A percentile compares a stretch with the other conserved stretches of the same genome.
phyloP scores from a whole-genome alignment of 768 basidiomycete genomes.

The Calocybe indica region DNA sequence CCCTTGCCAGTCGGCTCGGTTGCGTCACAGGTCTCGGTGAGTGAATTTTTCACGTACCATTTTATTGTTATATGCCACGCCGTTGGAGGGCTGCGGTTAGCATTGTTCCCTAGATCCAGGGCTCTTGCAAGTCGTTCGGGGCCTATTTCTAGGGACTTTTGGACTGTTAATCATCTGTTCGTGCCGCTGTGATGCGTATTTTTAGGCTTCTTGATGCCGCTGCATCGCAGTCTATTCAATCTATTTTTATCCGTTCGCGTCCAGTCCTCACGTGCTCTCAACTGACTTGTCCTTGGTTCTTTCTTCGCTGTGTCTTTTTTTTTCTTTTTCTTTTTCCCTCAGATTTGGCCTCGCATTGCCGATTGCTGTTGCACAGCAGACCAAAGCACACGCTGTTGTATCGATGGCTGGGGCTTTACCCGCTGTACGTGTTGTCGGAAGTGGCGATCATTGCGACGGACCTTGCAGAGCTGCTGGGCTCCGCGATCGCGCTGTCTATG shows the following conservation, averaged over 20 bases:
- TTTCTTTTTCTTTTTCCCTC: not conserved
- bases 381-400: slow-evolving; percentile 50
- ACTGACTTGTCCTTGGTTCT: too few relatives aligned
- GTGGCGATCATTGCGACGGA: slow-evolving; percentile 74
- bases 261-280: too few relatives aligned
- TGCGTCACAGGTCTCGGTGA: slow-evolving; percentile 76
- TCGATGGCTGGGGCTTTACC: slow-evolving; percentile 58
- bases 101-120: too few relatives aligned
- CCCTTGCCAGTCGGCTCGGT: slow-evolving; percentile 76
- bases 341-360: slow-evolving; percentile 54
- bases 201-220: too few relatives aligned
- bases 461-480: slow-evolving; percentile 76
- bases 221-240: too few relatives aligned
- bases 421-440: slow-evolving; percentile 60
- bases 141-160: too few relatives aligned
- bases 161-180: too few relatives aligned
- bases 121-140: too few relatives aligned
- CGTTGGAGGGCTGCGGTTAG: too few relatives aligned
- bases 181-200: too few relatives aligned
- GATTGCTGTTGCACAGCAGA: slow-evolving; percentile 59
- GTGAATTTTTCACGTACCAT: slow-evolving; percentile 7
- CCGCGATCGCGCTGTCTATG: slow-evolving; percentile 75
- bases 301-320: too few relatives aligned
- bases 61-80: not conserved
- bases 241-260: too few relatives aligned